phyloP scores from a whole-genome alignment of 1,284 basidiomycete genomes.

The Mycosarcoma maydis region DNA sequence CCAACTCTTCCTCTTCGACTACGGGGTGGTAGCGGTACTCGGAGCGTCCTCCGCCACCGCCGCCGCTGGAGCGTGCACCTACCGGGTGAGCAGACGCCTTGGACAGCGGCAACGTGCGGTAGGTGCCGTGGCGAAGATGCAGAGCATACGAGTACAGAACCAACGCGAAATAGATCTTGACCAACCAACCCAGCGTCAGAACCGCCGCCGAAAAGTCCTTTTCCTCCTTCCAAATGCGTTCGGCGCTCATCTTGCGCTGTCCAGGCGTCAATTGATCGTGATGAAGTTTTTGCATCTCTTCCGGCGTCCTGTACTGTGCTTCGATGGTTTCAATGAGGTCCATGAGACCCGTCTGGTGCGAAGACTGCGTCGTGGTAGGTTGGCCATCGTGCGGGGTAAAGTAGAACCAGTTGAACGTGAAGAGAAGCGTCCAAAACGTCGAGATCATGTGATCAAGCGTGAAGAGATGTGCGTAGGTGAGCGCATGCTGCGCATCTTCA shows the following conservation, averaged over 20 bases:
- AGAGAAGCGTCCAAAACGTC: slow-evolving; percentile 90
- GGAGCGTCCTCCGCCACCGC: slow-evolving; percentile 19
- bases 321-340: slow-evolving; percentile 65
- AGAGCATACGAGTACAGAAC: slow-evolving; percentile 92
- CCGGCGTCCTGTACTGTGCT: slow-evolving; percentile 55
- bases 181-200: slow-evolving; percentile 82
- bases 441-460: slow-evolving; percentile 90
- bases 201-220: slow-evolving; percentile 82
- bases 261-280: slow-evolving; percentile 68
- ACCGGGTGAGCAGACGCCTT: slow-evolving; percentile 71
- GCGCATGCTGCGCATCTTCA: slow-evolving; percentile 71
- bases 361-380: slow-evolving; percentile 49
- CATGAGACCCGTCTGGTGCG: slow-evolving; percentile 64
- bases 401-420: slow-evolving; percentile 88
- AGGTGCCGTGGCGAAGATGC: slow-evolving; percentile 90
- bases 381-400: slow-evolving; percentile 85
- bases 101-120: slow-evolving; percentile 79
- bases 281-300: slow-evolving; percentile 57
- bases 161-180: slow-evolving; percentile 93
- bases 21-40: slow-evolving; percentile 52
- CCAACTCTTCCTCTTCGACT: slow-evolving; percentile 49
- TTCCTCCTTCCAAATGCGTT: slow-evolving; percentile 83
- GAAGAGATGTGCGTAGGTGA: slow-evolving; percentile 92
- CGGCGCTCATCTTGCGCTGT: slow-evolving; percentile 43
- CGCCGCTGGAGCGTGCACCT: slow-evolving; percentile 38